A percentile compares a stretch with the other conserved stretches of the same genome.
Conservation (phyloP, 805 yeast species). For the Pichia deserticola region DNA sequence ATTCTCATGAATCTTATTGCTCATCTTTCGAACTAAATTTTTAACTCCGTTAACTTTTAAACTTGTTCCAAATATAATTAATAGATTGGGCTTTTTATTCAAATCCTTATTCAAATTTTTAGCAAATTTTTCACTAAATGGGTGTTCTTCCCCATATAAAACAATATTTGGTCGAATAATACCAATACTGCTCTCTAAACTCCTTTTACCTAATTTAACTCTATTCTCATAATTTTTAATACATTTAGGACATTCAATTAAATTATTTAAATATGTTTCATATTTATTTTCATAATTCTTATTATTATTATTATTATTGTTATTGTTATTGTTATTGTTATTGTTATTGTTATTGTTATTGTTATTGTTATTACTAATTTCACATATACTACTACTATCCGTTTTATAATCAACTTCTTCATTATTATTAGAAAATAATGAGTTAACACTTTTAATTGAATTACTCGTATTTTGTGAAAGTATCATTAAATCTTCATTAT, state of each 20-base stretch:
- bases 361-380: neutral
- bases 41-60: slow-evolving; percentile 86
- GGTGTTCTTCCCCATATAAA: slow-evolving; percentile 90
- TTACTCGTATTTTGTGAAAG: slow-evolving; percentile 1
- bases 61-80: slow-evolving; percentile 90
- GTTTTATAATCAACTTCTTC: slow-evolving; percentile 27
- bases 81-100: slow-evolving; percentile 60
- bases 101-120: slow-evolving; percentile 62
- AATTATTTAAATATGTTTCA: slow-evolving; percentile 19
- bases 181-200: slow-evolving; percentile 67
- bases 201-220: slow-evolving; percentile 61
- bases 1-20: slow-evolving; percentile 60
- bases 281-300: slow-evolving; percentile 36
- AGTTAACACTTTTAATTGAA: neutral
- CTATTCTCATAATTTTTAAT: slow-evolving; percentile 48
- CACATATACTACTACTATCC: slow-evolving; percentile 1
- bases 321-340: neutral
- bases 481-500: slow-evolving; percentile 1
- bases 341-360: no score
- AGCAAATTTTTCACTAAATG: slow-evolving; percentile 73
- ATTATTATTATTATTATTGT: neutral
- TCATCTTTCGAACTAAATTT: slow-evolving; percentile 60
- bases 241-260: slow-evolving; percentile 77
- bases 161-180: slow-evolving; percentile 82
- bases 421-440: neutral